Base-by-base conservation (phyloP, 805 yeast species). In the Wickerhamiella dianesei region DNA sequence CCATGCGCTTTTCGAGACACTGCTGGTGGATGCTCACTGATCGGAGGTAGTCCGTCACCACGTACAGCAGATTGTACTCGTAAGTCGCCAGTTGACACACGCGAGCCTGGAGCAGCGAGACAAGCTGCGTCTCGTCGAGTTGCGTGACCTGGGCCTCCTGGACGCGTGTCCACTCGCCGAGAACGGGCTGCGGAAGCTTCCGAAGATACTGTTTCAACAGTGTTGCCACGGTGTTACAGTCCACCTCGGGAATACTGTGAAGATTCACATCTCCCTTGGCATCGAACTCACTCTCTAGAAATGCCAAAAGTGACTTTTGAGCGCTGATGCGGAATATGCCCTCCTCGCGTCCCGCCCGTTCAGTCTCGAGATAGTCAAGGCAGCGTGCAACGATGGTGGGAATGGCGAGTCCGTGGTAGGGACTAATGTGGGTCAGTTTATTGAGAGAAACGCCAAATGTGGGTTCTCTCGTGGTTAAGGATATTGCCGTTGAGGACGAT, bases 171-270 rank as follows among this genome's bases (percentile, higher is more conserved):
- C 52, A 52, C 53, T 47, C 45, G 55, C 54, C 54, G 53, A 21
- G 47, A n/a, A 86, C 69, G 25, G 76, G 75, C 18, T 74, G 71
- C 1, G 94, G 86, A 46, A 89, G 62, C 47, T 80, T 86, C 51
- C 97, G 70, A 47, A 89, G 67, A 64, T 81, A 89, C 16, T 88
- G 70, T 60, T 89, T 89, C 53, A 89, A 66, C 40, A 89, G 65
- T 0, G 96, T 95, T 2, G 96, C 81, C 5, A 85, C 81, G 0
- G 95, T 82, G 62, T 89, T 87, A 25, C 84, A 79, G 62, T 88
- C 96, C 37, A 61, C 56, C 14, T 51, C 48, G 12, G 53, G 36
- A 13, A 41, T 35, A 6, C 17, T 35, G 22, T 52, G 53, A 8
- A 39, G n/a, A 13, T 58, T 58, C 13, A 49, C 50, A 20, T 56